Conservation (phyloP, 176 grass and related monocot species). For the Puya raimondii region DNA sequence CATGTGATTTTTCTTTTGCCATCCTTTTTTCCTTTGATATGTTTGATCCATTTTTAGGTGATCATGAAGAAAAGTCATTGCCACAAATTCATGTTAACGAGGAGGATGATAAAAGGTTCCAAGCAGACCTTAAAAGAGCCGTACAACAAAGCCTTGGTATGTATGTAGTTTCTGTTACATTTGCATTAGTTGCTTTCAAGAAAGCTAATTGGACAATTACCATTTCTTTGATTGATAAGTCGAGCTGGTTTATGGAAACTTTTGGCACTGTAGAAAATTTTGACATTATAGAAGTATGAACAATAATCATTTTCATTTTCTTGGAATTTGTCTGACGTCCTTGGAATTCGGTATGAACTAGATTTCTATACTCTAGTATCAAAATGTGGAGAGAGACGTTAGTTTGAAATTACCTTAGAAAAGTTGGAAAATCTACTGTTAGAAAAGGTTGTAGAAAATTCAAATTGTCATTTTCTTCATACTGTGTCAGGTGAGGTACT, state of each 20-base stretch:
- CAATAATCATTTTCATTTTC: not conserved
- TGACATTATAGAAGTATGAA: not conserved
- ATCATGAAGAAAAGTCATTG: slow-evolving; percentile 28
- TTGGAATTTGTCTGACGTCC: not conserved
- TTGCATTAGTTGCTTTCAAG: slow-evolving; percentile 8
- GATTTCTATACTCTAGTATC: not conserved
- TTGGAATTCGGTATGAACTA: not conserved
- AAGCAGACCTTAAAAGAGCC: slow-evolving; percentile 78
- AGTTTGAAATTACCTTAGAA: not conserved
- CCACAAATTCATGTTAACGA: slow-evolving; percentile 30
- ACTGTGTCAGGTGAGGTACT: not conserved
- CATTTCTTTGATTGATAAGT: too few species aligned
- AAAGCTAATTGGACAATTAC: not conserved
- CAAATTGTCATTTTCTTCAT: not conserved
- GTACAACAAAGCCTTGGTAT: slow-evolving; percentile 92
- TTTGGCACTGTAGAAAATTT: too few species aligned
- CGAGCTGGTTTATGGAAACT: too few species aligned
- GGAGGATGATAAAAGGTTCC: slow-evolving; percentile 68
- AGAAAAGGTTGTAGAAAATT: not conserved
- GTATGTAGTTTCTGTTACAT: slow-evolving; percentile 8
- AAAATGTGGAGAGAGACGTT: not conserved
- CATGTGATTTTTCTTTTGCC: not conserved
- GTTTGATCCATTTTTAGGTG: slow-evolving; percentile 29
- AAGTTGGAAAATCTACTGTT: not conserved
- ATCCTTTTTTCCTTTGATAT: not conserved